phyloP scores from a whole-genome alignment of 1,284 basidiomycete species.

The Cryptococcus depauperatus region DNA sequence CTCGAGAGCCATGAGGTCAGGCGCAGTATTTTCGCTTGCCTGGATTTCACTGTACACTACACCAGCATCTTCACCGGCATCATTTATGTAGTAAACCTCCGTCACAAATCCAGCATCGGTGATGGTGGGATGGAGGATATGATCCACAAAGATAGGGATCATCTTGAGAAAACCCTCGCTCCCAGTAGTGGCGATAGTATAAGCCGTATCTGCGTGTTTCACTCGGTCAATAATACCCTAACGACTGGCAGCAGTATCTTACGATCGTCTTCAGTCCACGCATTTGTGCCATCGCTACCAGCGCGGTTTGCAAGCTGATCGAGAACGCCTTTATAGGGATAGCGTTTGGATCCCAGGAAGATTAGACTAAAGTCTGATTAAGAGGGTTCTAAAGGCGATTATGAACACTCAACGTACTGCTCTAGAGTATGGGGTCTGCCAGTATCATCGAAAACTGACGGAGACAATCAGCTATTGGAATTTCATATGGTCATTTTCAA shows the following conservation, averaged over 20 bases:
- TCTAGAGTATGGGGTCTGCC: slow-evolving; percentile 91
- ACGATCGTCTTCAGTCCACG: slow-evolving; percentile 53
- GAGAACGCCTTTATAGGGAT: slow-evolving; percentile 94
- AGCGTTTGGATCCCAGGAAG: slow-evolving; percentile 89
- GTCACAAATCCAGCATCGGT: slow-evolving; percentile 85
- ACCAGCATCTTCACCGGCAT: slow-evolving; percentile 82
- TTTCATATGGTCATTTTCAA: slow-evolving; percentile 4
- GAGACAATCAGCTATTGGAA: slow-evolving; percentile 1
- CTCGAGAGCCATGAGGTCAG: slow-evolving; percentile 82
- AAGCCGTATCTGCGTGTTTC: slow-evolving; percentile 84
- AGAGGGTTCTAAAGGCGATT: neutral
- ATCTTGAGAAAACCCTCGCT: slow-evolving; percentile 91
- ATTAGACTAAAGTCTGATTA: slow-evolving; percentile 55
- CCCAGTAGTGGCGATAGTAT: slow-evolving; percentile 95
- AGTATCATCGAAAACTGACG: slow-evolving; percentile 79
- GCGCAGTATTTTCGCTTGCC: slow-evolving; percentile 85
- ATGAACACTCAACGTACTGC: slow-evolving; percentile 47
- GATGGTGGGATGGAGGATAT: slow-evolving; percentile 93
- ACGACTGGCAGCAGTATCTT: slow-evolving; percentile 6
- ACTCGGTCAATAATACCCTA: slow-evolving; percentile 5
- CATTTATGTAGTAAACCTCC: slow-evolving; percentile 90
- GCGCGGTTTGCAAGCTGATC: slow-evolving; percentile 96
- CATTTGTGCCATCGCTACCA: slow-evolving; percentile 82
- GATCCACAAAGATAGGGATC: slow-evolving; percentile 91
- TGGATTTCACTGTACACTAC: slow-evolving; percentile 99